Conservation (phyloP, 495 filamentous ascomycete species). For the Trichodelitschia bisporula region DNA sequence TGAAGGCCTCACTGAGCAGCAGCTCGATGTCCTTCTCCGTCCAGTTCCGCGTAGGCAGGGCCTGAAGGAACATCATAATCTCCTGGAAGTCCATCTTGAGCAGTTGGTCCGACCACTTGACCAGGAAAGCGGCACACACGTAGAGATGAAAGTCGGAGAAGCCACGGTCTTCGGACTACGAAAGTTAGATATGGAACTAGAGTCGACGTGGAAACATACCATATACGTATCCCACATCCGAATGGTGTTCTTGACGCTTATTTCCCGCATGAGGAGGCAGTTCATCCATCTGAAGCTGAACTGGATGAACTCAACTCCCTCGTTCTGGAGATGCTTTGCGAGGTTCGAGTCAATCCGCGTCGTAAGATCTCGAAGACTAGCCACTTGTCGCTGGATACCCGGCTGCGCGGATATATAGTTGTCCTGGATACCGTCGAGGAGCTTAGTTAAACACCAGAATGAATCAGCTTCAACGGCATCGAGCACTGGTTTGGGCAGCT, state of each 20-base stretch:
- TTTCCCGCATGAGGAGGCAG: slow-evolving; percentile 89
- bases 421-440: slow-evolving; percentile 93
- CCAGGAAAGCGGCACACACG: slow-evolving; percentile 94
- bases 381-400: slow-evolving; percentile 83
- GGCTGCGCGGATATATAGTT: slow-evolving; percentile 97
- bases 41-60: slow-evolving; percentile 82
- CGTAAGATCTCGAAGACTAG: slow-evolving; percentile 65
- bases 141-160: slow-evolving; percentile 97
- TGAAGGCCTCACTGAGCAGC: slow-evolving; percentile 80
- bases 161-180: slow-evolving; percentile 84
- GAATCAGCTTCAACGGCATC: slow-evolving; percentile 96
- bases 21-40: slow-evolving; percentile 96
- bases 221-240: slow-evolving; percentile 99
- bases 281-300: slow-evolving; percentile 99
- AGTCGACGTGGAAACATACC: slow-evolving; percentile 23
- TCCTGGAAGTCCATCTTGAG: slow-evolving; percentile 93
- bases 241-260: slow-evolving; percentile 86
- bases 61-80: slow-evolving; percentile 98
- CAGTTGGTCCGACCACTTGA: slow-evolving; percentile 90
- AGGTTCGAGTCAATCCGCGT: slow-evolving; percentile 66
- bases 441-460: slow-evolving; percentile 93
- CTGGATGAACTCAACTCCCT: slow-evolving; percentile 94
- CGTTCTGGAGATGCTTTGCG: slow-evolving; percentile 66
- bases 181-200: slow-evolving; percentile 3
- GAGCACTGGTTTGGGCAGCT: slow-evolving; percentile 68